Evolutionary conservation across 805 yeast species (phyloP).

Genomic region (Candida endomychidarum): DNA sequence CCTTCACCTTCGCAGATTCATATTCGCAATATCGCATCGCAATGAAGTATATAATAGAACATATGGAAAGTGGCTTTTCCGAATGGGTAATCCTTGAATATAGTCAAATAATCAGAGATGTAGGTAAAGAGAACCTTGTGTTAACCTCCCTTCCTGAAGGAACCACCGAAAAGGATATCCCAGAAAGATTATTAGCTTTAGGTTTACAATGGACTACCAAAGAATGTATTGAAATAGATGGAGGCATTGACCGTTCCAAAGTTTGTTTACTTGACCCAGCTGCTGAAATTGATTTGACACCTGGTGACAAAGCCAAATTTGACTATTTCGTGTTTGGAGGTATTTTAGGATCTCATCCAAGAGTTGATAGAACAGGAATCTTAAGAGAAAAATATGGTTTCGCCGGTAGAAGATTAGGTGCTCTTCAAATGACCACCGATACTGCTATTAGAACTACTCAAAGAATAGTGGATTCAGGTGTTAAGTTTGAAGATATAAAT

Average conservation of each 20-base stretch:
- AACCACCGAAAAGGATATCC: slow-evolving; percentile 64
- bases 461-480: slow-evolving; percentile 60
- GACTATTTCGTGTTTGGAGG: slow-evolving; percentile 97
- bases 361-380: slow-evolving; percentile 91
- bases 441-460: slow-evolving; percentile 95
- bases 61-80: slow-evolving; percentile 96
- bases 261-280: slow-evolving; percentile 90
- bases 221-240: slow-evolving; percentile 59
- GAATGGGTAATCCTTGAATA: slow-evolving; percentile 94
- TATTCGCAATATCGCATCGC: not conserved
- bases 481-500: slow-evolving; percentile 65
- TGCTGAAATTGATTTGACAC: slow-evolving; percentile 70
- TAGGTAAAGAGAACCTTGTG: slow-evolving; percentile 73
- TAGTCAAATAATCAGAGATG: slow-evolving; percentile 74
- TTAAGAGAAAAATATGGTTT: slow-evolving; percentile 78
- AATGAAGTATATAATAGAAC: slow-evolving; percentile 91
- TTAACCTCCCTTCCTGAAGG: slow-evolving; percentile 72
- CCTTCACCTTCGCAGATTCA: too few relatives aligned
- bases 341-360: slow-evolving; percentile 90
- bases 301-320: slow-evolving; percentile 62
- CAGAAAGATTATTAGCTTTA: slow-evolving; percentile 53
- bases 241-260: slow-evolving; percentile 44
- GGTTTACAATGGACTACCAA: slow-evolving; percentile 81
- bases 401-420: slow-evolving; percentile 83
- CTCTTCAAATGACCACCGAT: slow-evolving; percentile 94